Conservation (phyloP, 352 stramenopile genomes). For the Phytophthora pluvialis region DNA sequence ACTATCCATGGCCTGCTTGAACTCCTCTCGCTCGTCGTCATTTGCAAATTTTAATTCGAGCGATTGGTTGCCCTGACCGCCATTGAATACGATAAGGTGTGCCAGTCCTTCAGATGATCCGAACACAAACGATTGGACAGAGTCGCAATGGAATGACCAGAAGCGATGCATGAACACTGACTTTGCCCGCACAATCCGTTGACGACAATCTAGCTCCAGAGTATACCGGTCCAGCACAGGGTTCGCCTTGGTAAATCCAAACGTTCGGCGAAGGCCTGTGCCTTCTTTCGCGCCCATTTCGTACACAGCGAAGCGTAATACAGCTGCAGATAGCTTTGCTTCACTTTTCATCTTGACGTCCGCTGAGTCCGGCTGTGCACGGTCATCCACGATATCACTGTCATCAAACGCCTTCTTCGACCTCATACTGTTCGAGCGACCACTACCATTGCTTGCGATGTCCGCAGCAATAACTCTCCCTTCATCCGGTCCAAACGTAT, state of each 20-base stretch:
- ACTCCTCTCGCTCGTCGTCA: slow-evolving; percentile 68
- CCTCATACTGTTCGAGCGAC: slow-evolving; percentile 36
- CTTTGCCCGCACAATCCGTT: slow-evolving; percentile 77
- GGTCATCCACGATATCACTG: slow-evolving; percentile 79
- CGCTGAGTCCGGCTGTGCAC: slow-evolving; percentile 33
- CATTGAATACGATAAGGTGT: slow-evolving; percentile 59
- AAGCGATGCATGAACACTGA: slow-evolving; percentile 87
- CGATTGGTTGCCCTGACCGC: slow-evolving; percentile 56
- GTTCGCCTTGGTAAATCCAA: slow-evolving; percentile 76
- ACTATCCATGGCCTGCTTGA: slow-evolving; percentile 66
- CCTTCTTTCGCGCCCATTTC: slow-evolving; percentile 71
- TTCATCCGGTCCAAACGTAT: slow-evolving; percentile 36
- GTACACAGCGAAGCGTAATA: slow-evolving; percentile 78
- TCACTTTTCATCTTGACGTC: slow-evolving; percentile 40
- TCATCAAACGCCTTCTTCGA: slow-evolving; percentile 79
- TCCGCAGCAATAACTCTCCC: slow-evolving; percentile 12
- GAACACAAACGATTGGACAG: slow-evolving; percentile 55
- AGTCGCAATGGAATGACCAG: slow-evolving; percentile 81
- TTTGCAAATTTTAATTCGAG: slow-evolving; percentile 82
- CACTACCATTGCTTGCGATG: slow-evolving; percentile 25
- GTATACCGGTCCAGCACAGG: slow-evolving; percentile 80
- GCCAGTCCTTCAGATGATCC: slow-evolving; percentile 49
- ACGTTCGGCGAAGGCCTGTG: slow-evolving; percentile 57
- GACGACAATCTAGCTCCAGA: slow-evolving; percentile 74
- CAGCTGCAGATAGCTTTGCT: slow-evolving; percentile 59